Evolutionary conservation across 2,329 filamentous ascomycete genomes (phyloP), one percentile per base, ranked within the genome.

Genomic region (Polychaeton citri): DNA sequence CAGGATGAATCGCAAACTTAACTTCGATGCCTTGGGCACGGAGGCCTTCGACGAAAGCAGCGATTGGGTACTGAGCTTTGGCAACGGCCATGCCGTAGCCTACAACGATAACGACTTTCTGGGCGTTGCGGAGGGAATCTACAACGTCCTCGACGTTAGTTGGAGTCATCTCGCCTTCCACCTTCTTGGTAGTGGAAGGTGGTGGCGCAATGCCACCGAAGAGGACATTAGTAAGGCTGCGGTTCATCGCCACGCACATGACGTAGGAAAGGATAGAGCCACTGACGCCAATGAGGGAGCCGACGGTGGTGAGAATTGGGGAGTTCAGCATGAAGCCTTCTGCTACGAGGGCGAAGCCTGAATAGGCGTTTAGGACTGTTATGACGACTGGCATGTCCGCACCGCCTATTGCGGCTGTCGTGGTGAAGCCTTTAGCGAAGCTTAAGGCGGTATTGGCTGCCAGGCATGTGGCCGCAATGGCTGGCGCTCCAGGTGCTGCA

Each of bases 1-100:
- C 85, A 0, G 85, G 85, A 53, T 93, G 85, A 46, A 93, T 90
- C 5, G 84, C 85, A 52, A 93, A 93, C 19, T 85, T 79, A 6
- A 93, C 85, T 16, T 79, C 84, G 48, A 90, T 69, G 3, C 81
- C 81, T 54, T 79, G 81, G 28, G 72, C 62, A n/a, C 83, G 76
- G 12, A 93, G 65, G 57, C 77, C 72, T 30, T 69, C 64, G 4
- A 82, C 82, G 44, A 93, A 88, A 51, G 87, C 82, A 3, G 81
- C 80, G 35, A 93, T 84, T 16, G 84, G 83, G 53, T 93, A 93
- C 59, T 94, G 86, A 3, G 86, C 85, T 59, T 93, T 93, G 6
- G 86, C 85, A 1, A 94, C 85, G 0, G 86, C 86, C 86, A 94
- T 94, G 35, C 86, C 86, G 49, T 93, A 94, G 1, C 86, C 86